Evolutionary conservation across 1,139 yeast genomes (phyloP), one percentile per base, ranked within the genome.

Genomic region (Yamadazyma diddensiae): DNA sequence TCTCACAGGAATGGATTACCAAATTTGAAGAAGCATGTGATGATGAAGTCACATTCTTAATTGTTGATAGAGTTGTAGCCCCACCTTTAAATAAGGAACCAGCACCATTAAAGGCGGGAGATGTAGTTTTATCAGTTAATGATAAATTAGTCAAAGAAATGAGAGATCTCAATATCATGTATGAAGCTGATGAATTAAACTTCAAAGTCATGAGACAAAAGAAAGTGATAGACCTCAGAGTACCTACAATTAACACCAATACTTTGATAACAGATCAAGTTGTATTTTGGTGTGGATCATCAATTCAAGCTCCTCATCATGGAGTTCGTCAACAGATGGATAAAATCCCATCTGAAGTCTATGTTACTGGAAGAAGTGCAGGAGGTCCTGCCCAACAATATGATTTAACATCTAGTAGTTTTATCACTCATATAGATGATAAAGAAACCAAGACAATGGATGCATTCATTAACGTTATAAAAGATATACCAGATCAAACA

Each of bases 331-430:
- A 86, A 60, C 78, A 84, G 30, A 80, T 84, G 75, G 78, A 77
- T 36, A 70, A 74, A 35, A 65, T 86, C 31, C 95, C 95, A n/a
- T 81, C 90, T 14, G 80, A 78, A 36, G 92, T 88, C 10, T 88
- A 86, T 51, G 79, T 87, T 31, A 80, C 87, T 1, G 70, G 78
- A 20, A 73, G 84, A 51, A 72, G 79, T 28, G 71, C 77, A 21
- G 95, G 95, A 10, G 85, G 95, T 0, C 96, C 96, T 7, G 92
- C 94, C 12, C 73, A 78, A 39, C 92, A 84, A 49, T 86, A 84
- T 53, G 85, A 86, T n/a, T 73, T 88, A 37, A 77, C 80, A 8
- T 73, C 87, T 3, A 82, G 92, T 3, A 80, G 84, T 52, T 88
- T 87, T 60, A 83, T 88, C 37, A 88, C 97, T 1, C 95, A 87